Evolutionary conservation across 345 rosid species (phyloP), one percentile per base, ranked within the genome.

Genomic region (Brassica nigra): DNA sequence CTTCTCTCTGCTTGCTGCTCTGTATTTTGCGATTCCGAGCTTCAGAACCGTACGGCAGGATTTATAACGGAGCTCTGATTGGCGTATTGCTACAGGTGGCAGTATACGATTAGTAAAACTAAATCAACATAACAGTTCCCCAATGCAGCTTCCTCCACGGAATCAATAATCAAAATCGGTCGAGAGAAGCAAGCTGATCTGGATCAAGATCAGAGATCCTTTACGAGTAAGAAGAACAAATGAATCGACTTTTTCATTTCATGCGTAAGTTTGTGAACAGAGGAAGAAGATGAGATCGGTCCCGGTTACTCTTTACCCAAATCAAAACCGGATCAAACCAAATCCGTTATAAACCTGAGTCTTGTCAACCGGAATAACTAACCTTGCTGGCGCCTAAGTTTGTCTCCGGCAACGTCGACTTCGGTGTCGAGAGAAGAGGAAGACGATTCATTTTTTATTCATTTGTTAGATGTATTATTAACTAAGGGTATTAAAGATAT

Each of bases 221-320:
- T 18, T 47, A 12, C 54, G 54, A 47, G 54, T 47, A 47, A 47
- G 18, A 18, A 47, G 55, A 47, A 52, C 20, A 15, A 54, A 54
- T n/a, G 20, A 15, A 54, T 5, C 58, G 58, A 15, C 23, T 47
- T 44, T 18, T 18, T 18, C 18, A 18, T 44, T 6, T 18, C 18
- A 2, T 16, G 31, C 62, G 1, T 12, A 58, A 39, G 14, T 58
- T 18, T 16, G 73, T 55, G 57, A 39, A 0, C 27, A 8, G 14
- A 18, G 34, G 61, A 18, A 8, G 75, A 70, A 20, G 70, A 34
- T 63, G 81, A 36, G 37, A 62, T 70, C 76, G 70, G 44, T 77
- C 65, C 71, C 18, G 66, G 65, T 62, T 49, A 30, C 33, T 18
- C 4, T 68, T 8, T 52, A 62, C 67, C 12, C 61, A 20, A 23